Evolutionary conservation across 345 rosid species (phyloP).

Genomic region (Murraya paniculata): DNA sequence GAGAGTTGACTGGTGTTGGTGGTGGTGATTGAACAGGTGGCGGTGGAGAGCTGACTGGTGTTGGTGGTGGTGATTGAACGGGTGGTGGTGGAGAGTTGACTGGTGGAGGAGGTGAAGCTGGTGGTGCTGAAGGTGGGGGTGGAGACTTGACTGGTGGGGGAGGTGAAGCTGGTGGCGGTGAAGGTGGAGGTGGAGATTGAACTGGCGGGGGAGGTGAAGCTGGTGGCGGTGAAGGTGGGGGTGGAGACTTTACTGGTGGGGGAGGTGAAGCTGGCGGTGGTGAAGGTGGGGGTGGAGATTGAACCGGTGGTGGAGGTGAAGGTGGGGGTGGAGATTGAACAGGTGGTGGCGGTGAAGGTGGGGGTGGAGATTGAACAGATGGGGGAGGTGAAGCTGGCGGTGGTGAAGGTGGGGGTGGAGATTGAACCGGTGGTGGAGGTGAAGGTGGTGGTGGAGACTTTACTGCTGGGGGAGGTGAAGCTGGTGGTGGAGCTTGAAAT

Average conservation of each 20-base stretch:
- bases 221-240: background rate
- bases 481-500: no score
- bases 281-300: background rate
- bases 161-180: background rate
- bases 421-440: no score
- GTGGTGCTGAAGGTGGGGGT: conserved; percentile 23
- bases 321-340: conserved; percentile 5
- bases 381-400: no score
- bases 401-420: no score
- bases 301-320: no score
- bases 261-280: background rate
- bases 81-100: conserved; percentile 24
- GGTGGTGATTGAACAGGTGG: conserved; percentile 13
- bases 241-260: background rate
- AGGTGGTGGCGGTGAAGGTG: conserved; percentile 3
- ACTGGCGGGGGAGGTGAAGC: no score
- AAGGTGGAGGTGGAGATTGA: background rate
- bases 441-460: no score
- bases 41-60: background rate
- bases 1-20: no score
- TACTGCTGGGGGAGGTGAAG: no score
- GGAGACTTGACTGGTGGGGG: conserved; percentile 19
- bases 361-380: background rate
- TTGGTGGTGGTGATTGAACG: conserved; percentile 17
- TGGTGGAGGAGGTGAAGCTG: conserved; percentile 20